Percentiles rank a stretch among this genome's conserved stretches.
Evolutionary conservation across 2,329 filamentous ascomycete genomes (phyloP).

Genomic region (Alternaria brassicicola): DNA sequence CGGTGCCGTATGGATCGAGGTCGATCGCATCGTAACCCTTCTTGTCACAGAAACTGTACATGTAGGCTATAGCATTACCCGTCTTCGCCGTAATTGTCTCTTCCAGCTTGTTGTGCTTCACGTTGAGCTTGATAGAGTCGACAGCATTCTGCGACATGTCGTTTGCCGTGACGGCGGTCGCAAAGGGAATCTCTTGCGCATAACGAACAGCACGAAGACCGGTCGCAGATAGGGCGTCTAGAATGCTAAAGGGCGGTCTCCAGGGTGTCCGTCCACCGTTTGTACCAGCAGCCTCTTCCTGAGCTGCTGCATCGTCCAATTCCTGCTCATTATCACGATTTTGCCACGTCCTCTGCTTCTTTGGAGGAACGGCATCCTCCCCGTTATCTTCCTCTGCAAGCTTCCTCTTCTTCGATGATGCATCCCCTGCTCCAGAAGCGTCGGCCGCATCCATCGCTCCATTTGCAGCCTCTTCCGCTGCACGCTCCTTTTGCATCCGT

Average conservation of each 20-base stretch:
- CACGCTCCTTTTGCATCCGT: constrained; percentile 18
- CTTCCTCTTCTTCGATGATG: constrained; percentile 34
- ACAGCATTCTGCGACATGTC: constrained; percentile 81
- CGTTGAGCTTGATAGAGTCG: constrained; percentile 81
- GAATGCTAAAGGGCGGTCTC: constrained; percentile 62
- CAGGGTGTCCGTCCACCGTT: constrained; percentile 23
- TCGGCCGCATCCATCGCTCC: not conserved
- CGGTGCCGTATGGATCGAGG: constrained; percentile 93
- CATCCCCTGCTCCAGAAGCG: constrained; percentile 7
- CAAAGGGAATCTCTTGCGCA: constrained; percentile 85
- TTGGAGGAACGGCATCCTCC: constrained; percentile 20
- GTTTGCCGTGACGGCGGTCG: constrained; percentile 83
- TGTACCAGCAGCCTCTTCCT: not conserved
- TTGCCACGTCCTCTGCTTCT: constrained; percentile 36
- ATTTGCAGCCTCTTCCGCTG: constrained; percentile 3
- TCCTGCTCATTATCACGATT: constrained; percentile 18
- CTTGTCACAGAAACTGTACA: constrained; percentile 75
- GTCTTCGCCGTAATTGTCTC: constrained; percentile 74
- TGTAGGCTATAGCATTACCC: constrained; percentile 86
- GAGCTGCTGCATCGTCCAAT: not conserved
- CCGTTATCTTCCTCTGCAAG: constrained; percentile 23
- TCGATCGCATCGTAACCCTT: constrained; percentile 87
- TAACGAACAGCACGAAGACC: constrained; percentile 91
- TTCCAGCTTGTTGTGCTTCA: constrained; percentile 78
- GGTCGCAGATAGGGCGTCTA: constrained; percentile 93